A percentile compares a stretch with the other conserved stretches of the same genome.
phyloP scores from a whole-genome alignment of 805 yeast genomes.

The Candida sakaeoensis region DNA sequence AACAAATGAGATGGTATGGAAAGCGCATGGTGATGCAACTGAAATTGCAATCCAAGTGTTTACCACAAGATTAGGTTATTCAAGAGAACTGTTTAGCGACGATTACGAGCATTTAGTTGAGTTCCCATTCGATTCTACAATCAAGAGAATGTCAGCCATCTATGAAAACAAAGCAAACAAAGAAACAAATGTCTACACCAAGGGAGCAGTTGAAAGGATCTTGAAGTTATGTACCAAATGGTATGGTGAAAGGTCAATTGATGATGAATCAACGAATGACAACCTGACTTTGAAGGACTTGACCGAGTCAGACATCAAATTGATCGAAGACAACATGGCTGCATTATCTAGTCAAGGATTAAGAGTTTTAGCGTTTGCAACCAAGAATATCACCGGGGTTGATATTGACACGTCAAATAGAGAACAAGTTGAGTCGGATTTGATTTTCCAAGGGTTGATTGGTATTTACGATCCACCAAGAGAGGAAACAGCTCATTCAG shows the following conservation, averaged over 20 bases:
- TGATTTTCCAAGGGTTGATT: conserved; percentile 62
- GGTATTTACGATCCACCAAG: conserved; percentile 84
- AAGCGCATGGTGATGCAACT: conserved; percentile 73
- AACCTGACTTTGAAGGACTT: conserved; percentile 22
- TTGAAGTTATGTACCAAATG: conserved; percentile 53
- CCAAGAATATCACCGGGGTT: conserved; percentile 23
- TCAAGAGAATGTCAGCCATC: conserved; percentile 69
- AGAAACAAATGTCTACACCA: conserved; percentile 41
- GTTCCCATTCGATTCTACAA: conserved; percentile 71
- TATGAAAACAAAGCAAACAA: conserved; percentile 29
- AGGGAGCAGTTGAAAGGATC: conserved; percentile 77
- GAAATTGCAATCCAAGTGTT: conserved; percentile 86
- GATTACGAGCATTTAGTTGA: conserved; percentile 50
- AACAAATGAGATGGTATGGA: conserved; percentile 32
- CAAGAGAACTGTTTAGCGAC: conserved; percentile 41
- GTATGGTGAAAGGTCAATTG: conserved; percentile 36
- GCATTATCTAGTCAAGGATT: conserved; percentile 62
- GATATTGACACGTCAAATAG: conserved; percentile 23
- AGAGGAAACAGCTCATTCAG: conserved; percentile 61
- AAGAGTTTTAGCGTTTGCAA: conserved; percentile 71
- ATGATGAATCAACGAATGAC: conserved; percentile 12
- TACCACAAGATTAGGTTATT: conserved; percentile 52
- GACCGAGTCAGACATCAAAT: conserved; percentile 34
- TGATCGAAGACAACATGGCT: conserved; percentile 54
- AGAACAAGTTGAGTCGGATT: conserved; percentile 45